A percentile compares a stretch with the other conserved stretches of the same genome.
These are phyloP conservation scores for Boletus edulis DNA, from an alignment of 768 basidiomycete genomes.

Conservation along the genomic window DNA sequence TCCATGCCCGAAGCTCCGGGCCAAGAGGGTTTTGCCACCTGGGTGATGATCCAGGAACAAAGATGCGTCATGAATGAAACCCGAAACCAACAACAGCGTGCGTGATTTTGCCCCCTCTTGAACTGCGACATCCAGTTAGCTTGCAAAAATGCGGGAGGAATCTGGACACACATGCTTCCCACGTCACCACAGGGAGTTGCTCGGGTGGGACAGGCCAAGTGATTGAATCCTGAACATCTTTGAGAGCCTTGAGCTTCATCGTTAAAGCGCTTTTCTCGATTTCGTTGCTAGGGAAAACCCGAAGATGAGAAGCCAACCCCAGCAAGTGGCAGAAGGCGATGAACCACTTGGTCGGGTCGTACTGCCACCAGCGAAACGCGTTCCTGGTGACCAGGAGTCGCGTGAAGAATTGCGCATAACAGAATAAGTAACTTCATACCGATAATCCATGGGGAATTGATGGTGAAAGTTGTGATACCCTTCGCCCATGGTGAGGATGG, in stretches of 20 bases:
- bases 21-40: slow-evolving; percentile 64
- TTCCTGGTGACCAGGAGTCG: slow-evolving; percentile 42
- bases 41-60: slow-evolving; percentile 76
- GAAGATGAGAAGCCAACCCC: slow-evolving; percentile 78
- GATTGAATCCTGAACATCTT: slow-evolving; percentile 58
- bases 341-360: slow-evolving; percentile 78
- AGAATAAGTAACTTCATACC: slow-evolving; percentile 8
- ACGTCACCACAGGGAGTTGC: slow-evolving; percentile 71
- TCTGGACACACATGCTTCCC: slow-evolving; percentile 69
- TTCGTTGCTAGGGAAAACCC: slow-evolving; percentile 86
- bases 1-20: slow-evolving; percentile 70
- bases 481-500: slow-evolving; percentile 73
- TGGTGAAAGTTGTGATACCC: slow-evolving; percentile 79
- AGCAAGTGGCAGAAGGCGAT: slow-evolving; percentile 61
- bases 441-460: slow-evolving; percentile 79
- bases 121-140: slow-evolving; percentile 39
- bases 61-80: slow-evolving; percentile 85
- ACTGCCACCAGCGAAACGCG: slow-evolving; percentile 73
- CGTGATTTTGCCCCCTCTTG: slow-evolving; percentile 64
- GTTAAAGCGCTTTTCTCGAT: slow-evolving; percentile 77
- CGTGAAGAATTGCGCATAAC: slow-evolving; percentile 2
- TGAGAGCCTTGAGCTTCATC: slow-evolving; percentile 79
- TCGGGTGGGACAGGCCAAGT: slow-evolving; percentile 57
- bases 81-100: slow-evolving; percentile 70
- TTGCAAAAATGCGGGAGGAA: not conserved